phyloP scores from a whole-genome alignment of 805 yeast species.

The Metschnikowia arizonensis region DNA sequence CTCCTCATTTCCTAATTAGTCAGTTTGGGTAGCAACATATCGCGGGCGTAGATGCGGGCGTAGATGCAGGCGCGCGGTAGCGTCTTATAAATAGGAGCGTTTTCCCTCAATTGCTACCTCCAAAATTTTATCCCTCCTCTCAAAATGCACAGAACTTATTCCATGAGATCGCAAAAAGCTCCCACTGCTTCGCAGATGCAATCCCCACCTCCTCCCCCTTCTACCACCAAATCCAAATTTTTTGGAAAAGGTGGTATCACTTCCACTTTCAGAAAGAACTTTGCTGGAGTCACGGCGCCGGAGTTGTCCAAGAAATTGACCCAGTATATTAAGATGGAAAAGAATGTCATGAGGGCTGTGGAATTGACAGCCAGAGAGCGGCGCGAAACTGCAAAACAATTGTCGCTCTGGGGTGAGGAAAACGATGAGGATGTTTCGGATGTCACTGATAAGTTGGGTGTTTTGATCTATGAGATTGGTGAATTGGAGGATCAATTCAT shows the following conservation, averaged over 20 bases:
- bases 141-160: constrained; percentile 79
- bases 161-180: constrained; percentile 72
- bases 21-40: too few relatives aligned
- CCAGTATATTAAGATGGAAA: constrained; percentile 91
- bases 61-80: not conserved
- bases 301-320: constrained; percentile 90
- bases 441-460: constrained; percentile 96
- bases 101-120: constrained; percentile 4
- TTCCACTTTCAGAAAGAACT: constrained; percentile 66
- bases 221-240: constrained; percentile 66
- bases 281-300: constrained; percentile 93
- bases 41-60: too few relatives aligned
- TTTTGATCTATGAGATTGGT: constrained; percentile 90
- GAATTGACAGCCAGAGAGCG: constrained; percentile 93
- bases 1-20: too few relatives aligned
- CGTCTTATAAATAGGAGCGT: constrained; percentile 8
- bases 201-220: constrained; percentile 77
- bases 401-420: constrained; percentile 96
- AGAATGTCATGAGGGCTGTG: constrained; percentile 89
- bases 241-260: constrained; percentile 73
- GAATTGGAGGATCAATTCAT: constrained; percentile 97
- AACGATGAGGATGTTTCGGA: constrained; percentile 97
- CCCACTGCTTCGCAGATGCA: constrained; percentile 80
- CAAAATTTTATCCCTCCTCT: not conserved
- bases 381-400: constrained; percentile 93